phyloP scores from a whole-genome alignment of 208 protist genomes.

The Histomonas meleagridis region DNA sequence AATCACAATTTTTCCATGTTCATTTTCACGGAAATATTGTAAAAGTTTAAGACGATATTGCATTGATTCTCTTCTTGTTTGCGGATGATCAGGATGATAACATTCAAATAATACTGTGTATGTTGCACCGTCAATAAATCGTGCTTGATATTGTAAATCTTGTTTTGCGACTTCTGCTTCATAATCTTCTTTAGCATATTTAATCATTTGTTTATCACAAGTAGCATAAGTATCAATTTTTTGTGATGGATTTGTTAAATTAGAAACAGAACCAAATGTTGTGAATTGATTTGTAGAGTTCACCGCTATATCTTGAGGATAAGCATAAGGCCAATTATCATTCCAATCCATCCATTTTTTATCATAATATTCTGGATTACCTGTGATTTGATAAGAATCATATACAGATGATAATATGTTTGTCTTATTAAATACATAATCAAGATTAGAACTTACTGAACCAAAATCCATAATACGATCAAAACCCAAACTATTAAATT shows the following conservation, averaged over 20 bases:
- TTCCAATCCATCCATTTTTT: background rate
- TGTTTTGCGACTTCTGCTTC: background rate
- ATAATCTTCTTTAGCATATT: background rate
- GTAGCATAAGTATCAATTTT: background rate
- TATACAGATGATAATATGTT: background rate
- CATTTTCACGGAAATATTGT: background rate
- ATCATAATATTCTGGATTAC: background rate
- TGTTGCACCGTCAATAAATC: slow-evolving; percentile 21
- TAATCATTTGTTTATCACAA: background rate
- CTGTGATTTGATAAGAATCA: slow-evolving; percentile 3
- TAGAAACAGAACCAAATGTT: background rate
- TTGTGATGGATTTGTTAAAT: background rate
- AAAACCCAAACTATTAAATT: background rate
- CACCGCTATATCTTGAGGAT: background rate
- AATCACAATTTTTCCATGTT: background rate
- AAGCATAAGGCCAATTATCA: background rate
- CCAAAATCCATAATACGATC: background rate
- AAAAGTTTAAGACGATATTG: background rate
- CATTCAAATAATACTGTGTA: background rate
- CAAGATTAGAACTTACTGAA: too few species aligned
- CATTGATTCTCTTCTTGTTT: background rate
- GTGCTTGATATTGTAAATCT: background rate
- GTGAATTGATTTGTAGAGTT: background rate
- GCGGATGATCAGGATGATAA: background rate
- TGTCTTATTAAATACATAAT: background rate